Conservation (phyloP, 2,329 filamentous ascomycete species). For the Paraphoma sp. region DNA sequence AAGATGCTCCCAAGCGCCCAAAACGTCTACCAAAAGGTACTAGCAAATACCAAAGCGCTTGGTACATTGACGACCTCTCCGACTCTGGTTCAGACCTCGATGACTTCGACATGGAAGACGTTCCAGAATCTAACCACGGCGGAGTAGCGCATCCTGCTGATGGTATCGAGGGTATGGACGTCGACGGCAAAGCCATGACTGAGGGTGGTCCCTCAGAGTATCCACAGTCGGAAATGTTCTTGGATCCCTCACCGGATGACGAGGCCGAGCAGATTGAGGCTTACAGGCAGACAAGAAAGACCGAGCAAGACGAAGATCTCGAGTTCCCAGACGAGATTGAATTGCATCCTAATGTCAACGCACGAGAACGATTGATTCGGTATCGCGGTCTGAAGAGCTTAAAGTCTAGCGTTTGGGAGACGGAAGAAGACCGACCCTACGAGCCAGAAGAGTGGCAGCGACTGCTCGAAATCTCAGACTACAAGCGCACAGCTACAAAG, state of each 20-base stretch:
- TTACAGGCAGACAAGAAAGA: conserved; percentile 78
- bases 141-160: conserved; percentile 76
- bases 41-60: conserved; percentile 91
- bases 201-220: conserved; percentile 87
- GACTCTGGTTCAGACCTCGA: conserved; percentile 85
- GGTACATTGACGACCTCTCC: conserved; percentile 85
- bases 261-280: conserved; percentile 82
- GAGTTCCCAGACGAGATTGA: conserved; percentile 99
- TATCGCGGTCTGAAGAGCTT: conserved; percentile 94
- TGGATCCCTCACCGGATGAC: conserved; percentile 79
- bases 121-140: conserved; percentile 58
- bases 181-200: conserved; percentile 65
- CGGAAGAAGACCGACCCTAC: conserved; percentile 82
- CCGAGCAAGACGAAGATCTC: conserved; percentile 85
- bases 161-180: conserved; percentile 71
- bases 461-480: conserved; percentile 86
- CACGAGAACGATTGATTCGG: conserved; percentile 81
- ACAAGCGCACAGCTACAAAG: conserved; percentile 80
- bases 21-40: conserved; percentile 88
- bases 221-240: conserved; percentile 90
- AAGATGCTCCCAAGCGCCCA: conserved; percentile 65
- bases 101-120: conserved; percentile 65
- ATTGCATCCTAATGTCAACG: conserved; percentile 83
- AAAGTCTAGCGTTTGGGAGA: conserved; percentile 86
- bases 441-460: conserved; percentile 91